Evolutionary conservation across 805 yeast genomes (phyloP), one percentile per base, ranked within the genome.

Genomic region (Blastobotrys robertii): DNA sequence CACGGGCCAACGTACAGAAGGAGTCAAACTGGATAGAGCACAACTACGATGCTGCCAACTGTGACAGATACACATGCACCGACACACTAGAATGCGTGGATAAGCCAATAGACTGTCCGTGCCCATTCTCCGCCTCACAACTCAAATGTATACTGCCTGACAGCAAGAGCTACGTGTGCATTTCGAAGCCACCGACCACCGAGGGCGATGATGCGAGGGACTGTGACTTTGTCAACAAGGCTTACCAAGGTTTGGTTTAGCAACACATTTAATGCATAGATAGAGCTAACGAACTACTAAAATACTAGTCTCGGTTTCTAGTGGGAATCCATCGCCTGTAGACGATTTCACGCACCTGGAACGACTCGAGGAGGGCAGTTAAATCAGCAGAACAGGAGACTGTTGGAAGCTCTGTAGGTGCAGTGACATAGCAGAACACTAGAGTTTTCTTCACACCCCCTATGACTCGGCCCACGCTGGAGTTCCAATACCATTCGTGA

Each of bases 281-380:
- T 36, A 6, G 7, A n/a, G 11, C 15, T 30, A 7, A 31, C 19
- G 34, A 13, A 29, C 30, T 38, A 30, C 12, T 29, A 15, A 35
- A 10, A 25, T 29, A 29, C 35, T 48, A 88, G 56, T 85, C 95
- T 53, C 97, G 70, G 48, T 85, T 84, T 52, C 82, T 72, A 46
- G 82, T 78, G 4, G 97, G 90, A 0, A 83, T 72, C 95, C 96
- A 90, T 50, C 97, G 72, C 53, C 75, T 74, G 58, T 81, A 78
- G 2, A 80, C 63, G 1, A 85, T 66, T 53, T 87, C 95, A 19
- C 25, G 25, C 25, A 19, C 29, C 74, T 72, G 1, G 88, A 69
- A 35, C 62, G 65, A 59, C 74, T 77, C 45, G 59, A 46, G 48
- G 60, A 52, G 44, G 79, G 58, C 49, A 72, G 42, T 33, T 47